Conservation (phyloP, 805 yeast genomes). For the Saccharomyces jurei region DNA sequence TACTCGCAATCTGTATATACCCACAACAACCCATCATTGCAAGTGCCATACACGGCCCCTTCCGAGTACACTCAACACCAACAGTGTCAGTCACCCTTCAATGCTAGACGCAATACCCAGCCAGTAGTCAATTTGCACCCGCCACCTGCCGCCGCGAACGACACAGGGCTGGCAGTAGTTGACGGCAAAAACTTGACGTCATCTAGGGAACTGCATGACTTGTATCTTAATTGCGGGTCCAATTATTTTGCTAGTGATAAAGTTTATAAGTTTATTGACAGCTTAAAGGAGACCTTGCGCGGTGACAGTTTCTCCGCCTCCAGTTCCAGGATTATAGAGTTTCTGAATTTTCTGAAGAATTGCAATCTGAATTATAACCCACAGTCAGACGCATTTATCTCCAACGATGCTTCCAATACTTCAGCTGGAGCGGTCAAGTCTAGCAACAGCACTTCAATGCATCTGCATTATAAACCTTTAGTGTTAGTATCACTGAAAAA, state of each 20-base stretch:
- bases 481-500: slow-evolving; percentile 49
- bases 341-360: slow-evolving; percentile 35
- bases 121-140: not conserved
- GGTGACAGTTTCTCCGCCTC: not conserved
- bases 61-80: not conserved
- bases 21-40: not conserved
- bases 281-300: slow-evolving; percentile 22
- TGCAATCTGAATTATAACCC: slow-evolving; percentile 38
- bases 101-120: not conserved
- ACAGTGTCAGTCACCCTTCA: not conserved
- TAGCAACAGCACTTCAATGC: slow-evolving; percentile 9
- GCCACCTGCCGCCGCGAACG: slow-evolving; percentile 18
- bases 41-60: not conserved
- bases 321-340: slow-evolving; percentile 8
- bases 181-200: slow-evolving; percentile 50
- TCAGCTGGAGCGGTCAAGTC: not conserved
- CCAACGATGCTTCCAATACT: slow-evolving; percentile 13
- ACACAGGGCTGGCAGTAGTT: slow-evolving; percentile 51
- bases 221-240: slow-evolving; percentile 40
- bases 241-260: slow-evolving; percentile 47
- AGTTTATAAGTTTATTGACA: slow-evolving; percentile 34
- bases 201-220: slow-evolving; percentile 45
- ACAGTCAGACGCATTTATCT: slow-evolving; percentile 30
- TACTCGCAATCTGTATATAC: not conserved
- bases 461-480: slow-evolving; percentile 33